Base-by-base conservation (phyloP, 129 eudicot genomes). In the Logfia minima region DNA sequence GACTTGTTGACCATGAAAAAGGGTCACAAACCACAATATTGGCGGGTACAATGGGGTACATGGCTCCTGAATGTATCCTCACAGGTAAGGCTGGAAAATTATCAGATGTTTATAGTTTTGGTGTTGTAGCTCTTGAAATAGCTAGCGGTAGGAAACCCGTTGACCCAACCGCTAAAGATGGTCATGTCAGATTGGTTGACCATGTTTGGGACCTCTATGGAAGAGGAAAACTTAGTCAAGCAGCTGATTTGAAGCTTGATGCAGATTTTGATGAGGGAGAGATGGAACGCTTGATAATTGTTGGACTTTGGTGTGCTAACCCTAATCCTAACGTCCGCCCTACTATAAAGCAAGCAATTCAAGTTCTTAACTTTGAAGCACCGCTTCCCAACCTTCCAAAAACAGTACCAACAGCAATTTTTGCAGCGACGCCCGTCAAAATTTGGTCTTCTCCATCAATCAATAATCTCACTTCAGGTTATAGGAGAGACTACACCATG, bases 271-370 rank as follows among this genome's bases (percentile, higher is more conserved):
- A 84, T 14, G 78, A 71, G 68, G 29, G 35, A 9, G 80, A 82
- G 56, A 78, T 84, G 80, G 82, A 73, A 58, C 37, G 78, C 6
- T 67, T 84, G 82, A 75, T 87, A 65, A 22, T 72, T 18, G 86
- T 87, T 1, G 88, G 90, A 65, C 81, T 87, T 22, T 86, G 90
- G 87, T 86, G 90, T 61, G 85, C 85, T 73, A 83, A 86, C 17
- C 85, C 87, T 26, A 85, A 86, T 70, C 68, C 71, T 35, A 65
- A 76, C 14, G 56, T 70, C 18, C 77, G 90, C 24, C 87, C 90
- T 34, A 76, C 90, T n/a, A 80, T 86, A 28, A 83, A 74, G 81
- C 87, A 83, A 77, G 87, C 83, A n/a, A 74, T 83, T 58, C 83
- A 59, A 64, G 85, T 83, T 51, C 79, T 86, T 28, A 77, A 73